Evolutionary conservation across 1,139 yeast genomes (phyloP), one percentile per base, ranked within the genome.

Genomic region (Blastobotrys proliferans): DNA sequence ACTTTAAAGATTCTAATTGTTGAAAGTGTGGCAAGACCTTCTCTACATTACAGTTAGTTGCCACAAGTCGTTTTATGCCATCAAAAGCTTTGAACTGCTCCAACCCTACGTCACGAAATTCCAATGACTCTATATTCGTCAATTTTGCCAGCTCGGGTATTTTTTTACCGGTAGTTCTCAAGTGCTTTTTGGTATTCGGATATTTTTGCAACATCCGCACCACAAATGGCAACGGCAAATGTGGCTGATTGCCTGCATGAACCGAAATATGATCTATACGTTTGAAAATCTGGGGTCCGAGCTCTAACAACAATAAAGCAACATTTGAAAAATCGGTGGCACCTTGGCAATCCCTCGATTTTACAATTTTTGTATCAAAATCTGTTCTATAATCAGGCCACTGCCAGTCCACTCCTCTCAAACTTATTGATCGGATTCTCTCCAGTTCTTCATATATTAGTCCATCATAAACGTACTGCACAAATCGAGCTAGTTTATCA

Each of bases 381-480:
- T 30, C 34, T 4, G 8, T n/a, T 9, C 21, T 14, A 14, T 30
- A 30, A 17, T 30, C 34, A 9, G 19, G 19, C 13, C 13, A 30
- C n/a, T 30, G 6, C n/a, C n/a, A n/a, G 19, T 9, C 6, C 8
- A 21, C 20, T 13, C 34, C 18, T 14, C 19, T 30, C 5, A 30
- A 5, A 17, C 34, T 30, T 6, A 30, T 17, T 18, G 8, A 6
- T 17, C n/a, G 9, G 6, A 30, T 21, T 11, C 18, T 6, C 9
- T 8, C 20, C 6, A 30, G 34, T 21, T 14, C 9, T 6, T 30
- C 19, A 30, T 30, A 18, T 9, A 30, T 14, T 8, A 13, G 14
- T 11, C 34, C 34, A 14, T 30, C 34, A 14, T 30, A 30, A 8
- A 30, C 34, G 6, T 9, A 6, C n/a, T 30, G 34, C 19, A 30